These are phyloP conservation scores for Thalia dealbata DNA, from an alignment of 176 grass and related monocot genomes.

Conservation along the genomic window DNA sequence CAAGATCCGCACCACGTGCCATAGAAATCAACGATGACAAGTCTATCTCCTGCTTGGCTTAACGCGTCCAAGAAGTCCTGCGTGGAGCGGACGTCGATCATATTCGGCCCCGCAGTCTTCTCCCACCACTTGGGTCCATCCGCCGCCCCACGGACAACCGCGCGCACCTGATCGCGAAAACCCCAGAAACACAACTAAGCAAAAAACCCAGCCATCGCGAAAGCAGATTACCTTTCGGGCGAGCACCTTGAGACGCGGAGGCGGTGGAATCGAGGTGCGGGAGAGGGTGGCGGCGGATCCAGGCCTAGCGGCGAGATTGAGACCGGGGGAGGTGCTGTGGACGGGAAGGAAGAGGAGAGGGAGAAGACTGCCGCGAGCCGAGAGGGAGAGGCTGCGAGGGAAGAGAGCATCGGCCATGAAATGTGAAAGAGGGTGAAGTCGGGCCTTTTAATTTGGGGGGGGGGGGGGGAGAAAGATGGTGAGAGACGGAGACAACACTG, in stretches of 20 bases:
- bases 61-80: conserved; percentile 84
- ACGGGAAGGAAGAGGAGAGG: background rate
- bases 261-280: background rate
- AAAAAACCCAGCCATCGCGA: background rate
- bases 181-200: background rate
- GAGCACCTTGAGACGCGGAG: background rate
- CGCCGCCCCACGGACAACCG: conserved; percentile 15
- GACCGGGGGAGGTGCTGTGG: background rate
- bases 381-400: background rate
- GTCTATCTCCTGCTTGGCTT: conserved; percentile 57
- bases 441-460: background rate
- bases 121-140: conserved; percentile 93
- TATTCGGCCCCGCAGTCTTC: conserved; percentile 65
- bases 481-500: no score
- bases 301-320: background rate
- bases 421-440: no score
- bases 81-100: conserved; percentile 93
- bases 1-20: conserved; percentile 99
- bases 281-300: background rate
- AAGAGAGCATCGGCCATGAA: conserved; percentile 13
- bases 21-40: conserved; percentile 83
- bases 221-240: background rate
- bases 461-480: no score
- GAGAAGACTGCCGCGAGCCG: background rate
- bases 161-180: conserved; percentile 46